Evolutionary conservation across 2,329 filamentous ascomycete genomes (phyloP).

Genomic region (Clonostachys rosea): DNA sequence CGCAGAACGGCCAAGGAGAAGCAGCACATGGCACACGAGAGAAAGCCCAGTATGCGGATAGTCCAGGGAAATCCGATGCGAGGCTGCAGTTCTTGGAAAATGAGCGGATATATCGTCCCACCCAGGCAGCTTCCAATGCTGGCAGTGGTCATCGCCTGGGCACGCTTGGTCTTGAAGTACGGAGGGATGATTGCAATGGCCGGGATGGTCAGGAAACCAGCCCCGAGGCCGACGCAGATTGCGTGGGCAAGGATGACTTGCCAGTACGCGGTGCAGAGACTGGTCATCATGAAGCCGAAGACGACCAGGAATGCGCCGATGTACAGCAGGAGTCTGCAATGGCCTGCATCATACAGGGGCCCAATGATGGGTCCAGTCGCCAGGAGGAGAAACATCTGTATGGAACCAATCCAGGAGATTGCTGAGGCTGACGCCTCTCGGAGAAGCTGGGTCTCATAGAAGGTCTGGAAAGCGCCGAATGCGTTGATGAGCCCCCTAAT

Average conservation of each 20-base stretch:
- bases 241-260: constrained; percentile 32
- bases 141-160: constrained; percentile 35
- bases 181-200: constrained; percentile 27
- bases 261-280: constrained; percentile 37
- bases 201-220: constrained; percentile 25
- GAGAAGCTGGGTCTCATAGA: constrained; percentile 30
- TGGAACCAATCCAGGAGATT: constrained; percentile 39
- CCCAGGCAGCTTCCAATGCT: constrained; percentile 33
- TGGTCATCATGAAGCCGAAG: constrained; percentile 37
- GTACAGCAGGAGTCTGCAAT: constrained; percentile 27
- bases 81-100: constrained; percentile 22
- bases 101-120: constrained; percentile 27
- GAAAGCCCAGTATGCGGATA: constrained; percentile 24
- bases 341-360: constrained; percentile 34
- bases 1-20: constrained; percentile 19
- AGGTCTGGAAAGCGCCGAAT: constrained; percentile 41
- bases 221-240: constrained; percentile 29
- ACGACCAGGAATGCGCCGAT: constrained; percentile 26
- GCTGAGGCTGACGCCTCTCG: constrained; percentile 21
- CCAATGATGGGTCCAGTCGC: constrained; percentile 32
- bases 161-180: constrained; percentile 33
- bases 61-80: constrained; percentile 26
- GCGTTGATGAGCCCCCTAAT: constrained; percentile 30
- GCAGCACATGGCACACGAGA: constrained; percentile 20
- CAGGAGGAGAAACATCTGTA: constrained; percentile 34